Evolutionary conservation across 257 asterid species (phyloP).

Genomic region (Solanum virginianum): DNA sequence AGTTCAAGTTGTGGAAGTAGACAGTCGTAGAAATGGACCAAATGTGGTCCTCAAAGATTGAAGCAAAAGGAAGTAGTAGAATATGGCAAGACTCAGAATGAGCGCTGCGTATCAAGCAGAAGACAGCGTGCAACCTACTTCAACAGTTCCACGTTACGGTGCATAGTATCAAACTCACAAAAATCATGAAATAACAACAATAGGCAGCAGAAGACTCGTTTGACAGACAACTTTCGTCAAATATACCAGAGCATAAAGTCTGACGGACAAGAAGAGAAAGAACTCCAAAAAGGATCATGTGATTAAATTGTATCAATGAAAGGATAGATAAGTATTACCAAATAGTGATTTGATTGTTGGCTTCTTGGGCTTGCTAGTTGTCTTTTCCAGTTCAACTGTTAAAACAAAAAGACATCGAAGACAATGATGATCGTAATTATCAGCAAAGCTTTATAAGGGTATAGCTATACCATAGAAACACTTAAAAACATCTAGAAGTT

Average conservation of each 20-base stretch:
- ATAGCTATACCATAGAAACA: not conserved
- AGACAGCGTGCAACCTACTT: not conserved
- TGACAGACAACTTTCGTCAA: not conserved
- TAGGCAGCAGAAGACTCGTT: not conserved
- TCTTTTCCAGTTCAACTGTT: slow-evolving; percentile 89
- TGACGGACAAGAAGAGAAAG: not conserved
- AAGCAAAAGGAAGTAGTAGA: not conserved
- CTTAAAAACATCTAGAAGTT: not conserved
- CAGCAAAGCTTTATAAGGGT: not conserved
- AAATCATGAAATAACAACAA: not conserved
- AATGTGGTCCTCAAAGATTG: not conserved
- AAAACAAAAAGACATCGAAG: not conserved
- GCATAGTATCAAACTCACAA: not conserved
- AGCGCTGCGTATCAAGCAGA: not conserved
- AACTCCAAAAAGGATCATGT: not conserved
- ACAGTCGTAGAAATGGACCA: not conserved
- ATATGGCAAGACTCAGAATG: not conserved
- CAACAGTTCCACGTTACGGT: not conserved
- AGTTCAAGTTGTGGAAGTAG: not conserved
- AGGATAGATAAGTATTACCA: slow-evolving; percentile 28
- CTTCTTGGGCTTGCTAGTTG: slow-evolving; percentile 54
- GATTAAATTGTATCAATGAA: not conserved
- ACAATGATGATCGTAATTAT: not conserved
- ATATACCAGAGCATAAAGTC: not conserved
- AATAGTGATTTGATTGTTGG: slow-evolving; percentile 81